Base-by-base conservation (phyloP, 176 grass and related monocot species). In the Oryza australiensis region DNA sequence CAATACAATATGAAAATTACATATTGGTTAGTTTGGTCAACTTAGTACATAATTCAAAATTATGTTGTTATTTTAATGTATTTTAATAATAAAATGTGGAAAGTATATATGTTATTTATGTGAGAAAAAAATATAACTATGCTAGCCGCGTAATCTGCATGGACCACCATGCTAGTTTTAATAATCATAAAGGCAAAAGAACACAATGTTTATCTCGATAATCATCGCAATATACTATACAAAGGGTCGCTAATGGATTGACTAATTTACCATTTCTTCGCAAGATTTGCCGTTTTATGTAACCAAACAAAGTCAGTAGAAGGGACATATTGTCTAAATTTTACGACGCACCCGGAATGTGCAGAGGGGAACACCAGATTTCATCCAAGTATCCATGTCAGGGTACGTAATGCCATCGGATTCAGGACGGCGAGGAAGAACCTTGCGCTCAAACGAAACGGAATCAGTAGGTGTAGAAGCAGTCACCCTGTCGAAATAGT, bases 401-500 rank as follows among this genome's bases (percentile, higher is more conserved):
- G 91, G 85, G 78, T 91, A 95, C 22, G 18, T 53, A 80, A 86
- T 8, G 16, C 59, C 45, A 70, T 72, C 59, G 0, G 74, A 85
- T 48, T 42, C 33, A 0, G 53, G 33, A 16, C 28, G 13, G 29
- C 40, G 33, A 27, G 72, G 76, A 86, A 98, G 90, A 80, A 91
- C 85, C 72, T 95, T 95, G 49, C 96, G 86, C 71, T 95, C 90
- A 85, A 93, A 98, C 7, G 96, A 95, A 87, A 98, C 82, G 26
- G 62, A 81, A 45, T 93, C 96, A 23, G 73, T 80, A 27, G 84
- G 89, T 16, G 26, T 85, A 37, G 80, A 75, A 20, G 75, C 79
- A 37, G 86, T 88, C 60, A 98, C 83, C 84, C 89, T 95, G 82
- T 98, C 90, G n/a, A 95, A 98, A 82, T 95, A 98, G 80, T 93